Evolutionary conservation across 192 early-diverging fungal genomes (phyloP).

Genomic region (Lunasporangiospora selenospora): DNA sequence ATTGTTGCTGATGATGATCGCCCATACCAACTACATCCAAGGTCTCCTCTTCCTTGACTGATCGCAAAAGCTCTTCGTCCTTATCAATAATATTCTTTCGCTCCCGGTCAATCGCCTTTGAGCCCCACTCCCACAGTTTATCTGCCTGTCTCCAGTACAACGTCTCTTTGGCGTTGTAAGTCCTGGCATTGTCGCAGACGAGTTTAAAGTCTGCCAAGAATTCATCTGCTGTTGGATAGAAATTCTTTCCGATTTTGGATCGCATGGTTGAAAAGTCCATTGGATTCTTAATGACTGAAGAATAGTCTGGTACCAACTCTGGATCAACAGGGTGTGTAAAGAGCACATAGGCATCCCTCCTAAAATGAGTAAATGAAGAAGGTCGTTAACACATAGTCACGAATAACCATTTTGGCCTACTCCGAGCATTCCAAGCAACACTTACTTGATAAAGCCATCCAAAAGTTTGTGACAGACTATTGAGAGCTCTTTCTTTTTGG

Average conservation of each 20-base stretch:
- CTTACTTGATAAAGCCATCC: conserved; percentile 69
- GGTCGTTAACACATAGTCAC: not conserved
- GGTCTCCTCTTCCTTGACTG: conserved; percentile 39
- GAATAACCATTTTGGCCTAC: not conserved
- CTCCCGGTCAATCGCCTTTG: conserved; percentile 75
- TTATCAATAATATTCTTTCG: conserved; percentile 44
- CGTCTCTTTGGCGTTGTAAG: conserved; percentile 85
- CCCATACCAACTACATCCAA: conserved; percentile 43
- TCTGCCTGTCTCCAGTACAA: conserved; percentile 84
- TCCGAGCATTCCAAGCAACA: not conserved
- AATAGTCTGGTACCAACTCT: conserved; percentile 77
- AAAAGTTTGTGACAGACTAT: conserved; percentile 67
- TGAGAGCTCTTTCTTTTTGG: conserved; percentile 65
- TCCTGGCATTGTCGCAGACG: conserved; percentile 81
- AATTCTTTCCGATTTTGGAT: conserved; percentile 65
- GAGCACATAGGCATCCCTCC: conserved; percentile 85
- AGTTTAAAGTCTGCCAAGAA: conserved; percentile 81
- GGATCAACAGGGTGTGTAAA: conserved; percentile 90
- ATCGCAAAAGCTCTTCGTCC: conserved; percentile 17
- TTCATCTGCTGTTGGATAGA: conserved; percentile 70
- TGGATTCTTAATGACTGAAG: conserved; percentile 76
- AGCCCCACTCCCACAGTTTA: conserved; percentile 74
- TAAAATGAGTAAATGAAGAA: conserved; percentile 24
- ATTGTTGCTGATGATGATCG: conserved; percentile 12
- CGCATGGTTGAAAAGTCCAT: conserved; percentile 96